These are phyloP conservation scores for Zalerion maritima DNA, from an alignment of 495 filamentous ascomycete genomes.

Conservation along the genomic window DNA sequence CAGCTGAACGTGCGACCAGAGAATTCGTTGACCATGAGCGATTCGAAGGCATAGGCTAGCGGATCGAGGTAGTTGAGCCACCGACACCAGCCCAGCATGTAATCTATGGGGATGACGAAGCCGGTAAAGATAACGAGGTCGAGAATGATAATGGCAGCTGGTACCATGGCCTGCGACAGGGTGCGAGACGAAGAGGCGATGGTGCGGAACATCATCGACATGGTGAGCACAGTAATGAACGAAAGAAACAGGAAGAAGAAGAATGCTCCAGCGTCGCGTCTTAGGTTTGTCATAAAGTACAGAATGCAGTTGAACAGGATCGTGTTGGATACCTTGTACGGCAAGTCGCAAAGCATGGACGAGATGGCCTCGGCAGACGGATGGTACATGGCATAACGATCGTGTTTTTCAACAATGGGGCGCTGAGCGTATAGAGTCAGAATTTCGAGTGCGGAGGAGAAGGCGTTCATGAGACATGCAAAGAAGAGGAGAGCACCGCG, in stretches of 20 bases:
- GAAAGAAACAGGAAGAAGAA: conserved; percentile 67
- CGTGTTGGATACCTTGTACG: conserved; percentile 42
- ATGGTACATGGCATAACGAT: conserved; percentile 82
- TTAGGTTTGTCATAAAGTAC: conserved; percentile 78
- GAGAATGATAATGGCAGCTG: conserved; percentile 68
- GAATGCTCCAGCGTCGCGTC: conserved; percentile 64
- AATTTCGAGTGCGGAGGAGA: conserved; percentile 64
- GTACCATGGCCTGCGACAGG: conserved; percentile 71
- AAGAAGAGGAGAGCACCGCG: conserved; percentile 82
- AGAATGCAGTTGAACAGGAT: conserved; percentile 52
- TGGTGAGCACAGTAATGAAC: conserved; percentile 48
- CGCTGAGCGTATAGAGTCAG: conserved; percentile 75
- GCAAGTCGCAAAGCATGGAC: conserved; percentile 70
- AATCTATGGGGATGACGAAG: conserved; percentile 62
- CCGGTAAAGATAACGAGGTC: conserved; percentile 79
- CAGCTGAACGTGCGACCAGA: conserved; percentile 49
- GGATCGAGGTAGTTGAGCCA: conserved; percentile 86
- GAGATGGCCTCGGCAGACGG: conserved; percentile 76
- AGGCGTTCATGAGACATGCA: conserved; percentile 74
- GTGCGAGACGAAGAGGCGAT: conserved; percentile 70
- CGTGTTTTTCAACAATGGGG: conserved; percentile 85
- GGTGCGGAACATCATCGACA: conserved; percentile 73
- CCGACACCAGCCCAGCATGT: conserved; percentile 72
- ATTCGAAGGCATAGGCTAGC: conserved; percentile 75
- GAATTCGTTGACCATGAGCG: conserved; percentile 86